Base-by-base conservation (phyloP, 2,329 filamentous ascomycete genomes). In the Neonectria coccinea region DNA sequence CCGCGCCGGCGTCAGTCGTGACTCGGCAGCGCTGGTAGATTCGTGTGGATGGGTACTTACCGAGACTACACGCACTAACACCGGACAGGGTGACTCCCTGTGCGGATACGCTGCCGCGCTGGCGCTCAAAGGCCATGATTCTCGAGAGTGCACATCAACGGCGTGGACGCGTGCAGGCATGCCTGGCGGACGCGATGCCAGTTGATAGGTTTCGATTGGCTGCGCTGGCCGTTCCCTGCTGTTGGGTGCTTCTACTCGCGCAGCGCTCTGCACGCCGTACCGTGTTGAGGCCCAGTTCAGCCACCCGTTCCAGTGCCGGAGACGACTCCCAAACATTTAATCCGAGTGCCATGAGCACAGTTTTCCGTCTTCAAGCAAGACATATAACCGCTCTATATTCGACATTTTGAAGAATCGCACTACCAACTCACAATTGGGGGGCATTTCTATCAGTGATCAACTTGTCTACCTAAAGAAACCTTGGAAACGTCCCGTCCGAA, bases 1-100 rank as follows among this genome's bases (percentile, higher is more conserved):
- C 70, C 70, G 70, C 58, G 48, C 50, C 57, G 71, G 63, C 55
- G 63, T 59, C 31, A 55, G 55, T 45, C 25, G 55, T 50, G 55
- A 42, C 45, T 58, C 56, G 36, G 45, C 25, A 51, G 33, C 31
- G 36, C 47, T 51, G 27, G 16, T 50, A 50, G 52, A 44, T 29
- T 25, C 31, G 31, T 31, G 39, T 48, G 12, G 20, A 41, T 36
- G 22, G 25, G 29, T 12, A 47, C n/a, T 16, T 18, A 41, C 25
- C 25, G 25, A 31, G 11, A 12, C 11, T 12, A 14, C 33, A 36
- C 16, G 22, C 33, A 25, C 29, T 57, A 33, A 41, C 39, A 41
- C 11, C 36, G 44, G 47, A 29, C 55, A 63, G 48, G 60, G 60
- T 57, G 33, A 9, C 9, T 39, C 55, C 42, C 39, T 63, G 55